These are phyloP conservation scores for Aspergillus affinis DNA, from an alignment of 495 filamentous ascomycete species.

Conservation along the genomic window DNA sequence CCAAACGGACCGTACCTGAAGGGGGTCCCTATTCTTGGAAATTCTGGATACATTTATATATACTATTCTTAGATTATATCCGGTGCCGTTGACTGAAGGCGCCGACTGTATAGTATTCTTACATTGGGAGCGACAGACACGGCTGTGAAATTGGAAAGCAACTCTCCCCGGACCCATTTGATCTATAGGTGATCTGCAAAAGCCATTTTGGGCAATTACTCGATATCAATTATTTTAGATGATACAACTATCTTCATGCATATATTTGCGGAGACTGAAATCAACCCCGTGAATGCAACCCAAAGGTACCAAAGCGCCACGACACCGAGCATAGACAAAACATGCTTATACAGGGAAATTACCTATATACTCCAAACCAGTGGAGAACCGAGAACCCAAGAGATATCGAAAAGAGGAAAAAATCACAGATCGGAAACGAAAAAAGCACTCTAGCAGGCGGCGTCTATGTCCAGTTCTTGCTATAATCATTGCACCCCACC, in stretches of 20 bases:
- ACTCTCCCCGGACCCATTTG: neutral
- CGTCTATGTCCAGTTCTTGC: conserved; percentile 9
- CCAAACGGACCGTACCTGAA: neutral
- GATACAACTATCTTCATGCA: neutral
- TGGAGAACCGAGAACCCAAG: neutral
- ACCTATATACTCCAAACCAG: conserved; percentile 5
- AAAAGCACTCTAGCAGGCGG: neutral
- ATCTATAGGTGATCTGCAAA: neutral
- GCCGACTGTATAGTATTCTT: neutral
- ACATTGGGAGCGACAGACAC: neutral
- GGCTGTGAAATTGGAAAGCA: neutral
- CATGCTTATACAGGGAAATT: conserved; percentile 2
- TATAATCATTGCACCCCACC: conserved; percentile 34
- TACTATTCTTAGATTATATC: neutral
- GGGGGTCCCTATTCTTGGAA: neutral
- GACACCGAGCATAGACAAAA: conserved; percentile 8
- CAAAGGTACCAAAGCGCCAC: conserved; percentile 4
- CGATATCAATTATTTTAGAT: conserved; percentile 2
- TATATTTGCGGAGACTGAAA: neutral
- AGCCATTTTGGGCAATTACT: neutral
- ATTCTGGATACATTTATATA: neutral
- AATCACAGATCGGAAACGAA: neutral
- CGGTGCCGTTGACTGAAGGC: neutral
- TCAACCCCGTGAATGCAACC: conserved; percentile 1
- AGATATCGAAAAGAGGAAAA: neutral